A percentile compares a stretch with the other conserved stretches of the same genome.
These are phyloP conservation scores for Xerocomus spinulosus DNA, from an alignment of 768 basidiomycete species.

Conservation along the genomic window DNA sequence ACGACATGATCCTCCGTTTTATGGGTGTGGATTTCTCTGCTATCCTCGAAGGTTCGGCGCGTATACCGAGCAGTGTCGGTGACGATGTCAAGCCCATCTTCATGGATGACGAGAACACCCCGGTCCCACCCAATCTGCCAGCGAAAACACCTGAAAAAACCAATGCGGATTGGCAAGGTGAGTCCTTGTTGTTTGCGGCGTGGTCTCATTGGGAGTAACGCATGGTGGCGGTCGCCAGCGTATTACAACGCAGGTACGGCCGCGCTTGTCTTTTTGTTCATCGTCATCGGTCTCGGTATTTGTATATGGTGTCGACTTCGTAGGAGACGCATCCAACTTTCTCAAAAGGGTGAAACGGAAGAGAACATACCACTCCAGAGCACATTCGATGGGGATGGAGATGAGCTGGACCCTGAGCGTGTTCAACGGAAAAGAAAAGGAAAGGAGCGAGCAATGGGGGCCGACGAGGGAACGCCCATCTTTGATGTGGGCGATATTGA, in stretches of 20 bases:
- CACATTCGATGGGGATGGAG: constrained; percentile 30
- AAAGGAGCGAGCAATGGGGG: constrained; percentile 41
- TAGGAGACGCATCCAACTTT: constrained; percentile 25
- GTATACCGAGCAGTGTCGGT: constrained; percentile 78
- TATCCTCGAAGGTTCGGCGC: constrained; percentile 75
- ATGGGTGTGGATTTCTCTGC: constrained; percentile 87
- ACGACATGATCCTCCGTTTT: constrained; percentile 99
- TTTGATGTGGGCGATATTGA: constrained; percentile 56
- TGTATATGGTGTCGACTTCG: constrained; percentile 74
- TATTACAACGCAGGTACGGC: constrained; percentile 93
- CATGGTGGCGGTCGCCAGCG: constrained; percentile 42
- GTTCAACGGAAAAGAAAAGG: constrained; percentile 38
- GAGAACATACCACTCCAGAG: constrained; percentile 69
- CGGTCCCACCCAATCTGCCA: constrained; percentile 32
- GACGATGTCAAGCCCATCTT: constrained; percentile 62
- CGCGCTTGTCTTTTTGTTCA: constrained; percentile 73
- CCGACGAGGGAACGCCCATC: constrained; percentile 37
- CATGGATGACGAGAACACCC: constrained; percentile 39
- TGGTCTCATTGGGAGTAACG: constrained; percentile 1
- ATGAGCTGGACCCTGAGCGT: constrained; percentile 43
- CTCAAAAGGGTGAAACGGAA: constrained; percentile 32
- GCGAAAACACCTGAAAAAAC: constrained; percentile 71
- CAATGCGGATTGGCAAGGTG: constrained; percentile 90
- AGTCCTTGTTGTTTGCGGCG: constrained; percentile 12
- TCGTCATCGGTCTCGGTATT: constrained; percentile 59